A percentile compares a stretch with the other conserved stretches of the same genome.
Evolutionary conservation across 2,329 filamentous ascomycete species (phyloP).

Genomic region (Diaporthe ilicicola): DNA sequence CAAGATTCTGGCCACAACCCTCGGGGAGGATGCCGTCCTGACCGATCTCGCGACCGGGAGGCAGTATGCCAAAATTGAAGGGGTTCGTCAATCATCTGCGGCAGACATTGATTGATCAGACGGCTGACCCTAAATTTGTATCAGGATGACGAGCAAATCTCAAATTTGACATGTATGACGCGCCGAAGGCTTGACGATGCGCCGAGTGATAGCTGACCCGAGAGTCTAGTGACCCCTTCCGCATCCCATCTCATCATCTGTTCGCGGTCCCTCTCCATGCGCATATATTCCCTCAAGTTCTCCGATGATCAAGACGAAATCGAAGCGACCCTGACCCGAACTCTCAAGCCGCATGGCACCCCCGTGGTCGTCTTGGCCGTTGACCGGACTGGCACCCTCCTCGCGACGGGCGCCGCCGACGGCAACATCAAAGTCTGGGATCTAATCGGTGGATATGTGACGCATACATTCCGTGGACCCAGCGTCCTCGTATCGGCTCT

Average conservation of each 20-base stretch:
- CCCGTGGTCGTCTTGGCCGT: slow-evolving; percentile 88
- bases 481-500: slow-evolving; percentile 91
- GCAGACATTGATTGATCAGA: neutral
- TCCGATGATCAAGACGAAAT: slow-evolving; percentile 66
- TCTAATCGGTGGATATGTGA: slow-evolving; percentile 86
- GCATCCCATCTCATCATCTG: slow-evolving; percentile 89
- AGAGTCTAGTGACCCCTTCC: slow-evolving; percentile 77
- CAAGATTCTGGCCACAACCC: slow-evolving; percentile 82
- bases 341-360: slow-evolving; percentile 87
- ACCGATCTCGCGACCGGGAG: slow-evolving; percentile 85
- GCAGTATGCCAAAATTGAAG: slow-evolving; percentile 86
- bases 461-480: slow-evolving; percentile 94
- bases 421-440: slow-evolving; percentile 98
- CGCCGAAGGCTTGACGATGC: slow-evolving; percentile 11
- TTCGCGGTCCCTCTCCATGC: slow-evolving; percentile 95
- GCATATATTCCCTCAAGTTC: slow-evolving; percentile 79
- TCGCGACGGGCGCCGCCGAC: slow-evolving; percentile 93
- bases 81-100: slow-evolving; percentile 60
- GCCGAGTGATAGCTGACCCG: slow-evolving; percentile 34
- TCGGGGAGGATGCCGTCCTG: slow-evolving; percentile 92
- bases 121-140: neutral
- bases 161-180: slow-evolving; percentile 70
- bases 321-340: slow-evolving; percentile 75
- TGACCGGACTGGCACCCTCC: slow-evolving; percentile 85
- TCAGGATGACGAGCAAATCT: slow-evolving; percentile 82